Evolutionary conservation across 2,329 filamentous ascomycete species (phyloP).

Genomic region (Claviceps maximensis): DNA sequence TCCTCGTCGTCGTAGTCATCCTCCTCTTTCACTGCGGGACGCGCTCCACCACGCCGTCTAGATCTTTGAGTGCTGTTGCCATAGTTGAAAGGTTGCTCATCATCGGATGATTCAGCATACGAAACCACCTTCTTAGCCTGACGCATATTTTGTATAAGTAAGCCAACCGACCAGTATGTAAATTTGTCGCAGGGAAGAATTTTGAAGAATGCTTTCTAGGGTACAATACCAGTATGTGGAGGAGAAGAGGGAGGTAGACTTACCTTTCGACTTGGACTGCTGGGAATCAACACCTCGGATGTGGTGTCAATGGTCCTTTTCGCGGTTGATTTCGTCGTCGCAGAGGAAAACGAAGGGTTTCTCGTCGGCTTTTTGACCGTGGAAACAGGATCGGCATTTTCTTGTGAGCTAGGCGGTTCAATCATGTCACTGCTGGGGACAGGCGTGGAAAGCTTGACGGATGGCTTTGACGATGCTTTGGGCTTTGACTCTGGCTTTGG

Average conservation of each 20-base stretch:
- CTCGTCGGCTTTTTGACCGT: constrained; percentile 41
- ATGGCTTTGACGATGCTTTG: constrained; percentile 29
- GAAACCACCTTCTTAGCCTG: constrained; percentile 48
- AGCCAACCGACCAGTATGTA: too few species aligned
- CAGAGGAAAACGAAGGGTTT: neutral
- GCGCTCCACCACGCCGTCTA: constrained; percentile 30
- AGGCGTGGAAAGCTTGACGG: constrained; percentile 44
- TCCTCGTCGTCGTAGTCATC: constrained; percentile 61
- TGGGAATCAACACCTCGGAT: constrained; percentile 26
- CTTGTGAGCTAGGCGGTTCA: constrained; percentile 54
- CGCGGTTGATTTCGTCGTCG: constrained; percentile 18
- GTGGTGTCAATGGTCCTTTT: neutral
- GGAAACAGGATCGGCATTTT: constrained; percentile 38
- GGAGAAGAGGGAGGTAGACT: neutral
- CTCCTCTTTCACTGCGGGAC: constrained; percentile 50
- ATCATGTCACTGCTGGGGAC: constrained; percentile 68
- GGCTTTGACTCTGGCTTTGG: constrained; percentile 20
- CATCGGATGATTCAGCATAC: constrained; percentile 77
- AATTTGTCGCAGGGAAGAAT: too few species aligned
- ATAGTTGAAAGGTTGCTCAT: constrained; percentile 55
- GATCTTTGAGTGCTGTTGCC: constrained; percentile 24
- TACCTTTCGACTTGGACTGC: constrained; percentile 75
- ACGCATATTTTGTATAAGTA: neutral
- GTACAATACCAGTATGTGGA: too few species aligned
- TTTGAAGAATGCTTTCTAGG: neutral